Conservation (phyloP, 176 grass and related monocot species). For the Dactylis glomerata region DNA sequence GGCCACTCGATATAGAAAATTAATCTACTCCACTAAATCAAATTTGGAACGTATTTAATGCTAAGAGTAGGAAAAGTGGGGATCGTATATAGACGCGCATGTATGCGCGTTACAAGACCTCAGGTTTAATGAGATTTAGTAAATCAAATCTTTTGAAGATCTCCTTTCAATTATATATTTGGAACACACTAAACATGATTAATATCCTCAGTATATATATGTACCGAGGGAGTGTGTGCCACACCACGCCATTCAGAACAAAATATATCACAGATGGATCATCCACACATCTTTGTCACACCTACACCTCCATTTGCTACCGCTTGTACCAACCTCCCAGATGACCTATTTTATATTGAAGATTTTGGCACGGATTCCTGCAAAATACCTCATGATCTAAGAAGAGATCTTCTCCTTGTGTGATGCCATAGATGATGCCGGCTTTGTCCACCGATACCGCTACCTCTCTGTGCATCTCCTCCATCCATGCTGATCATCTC, state of each 20-base stretch:
- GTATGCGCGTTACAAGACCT: background rate
- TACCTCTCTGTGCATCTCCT: too few relatives aligned
- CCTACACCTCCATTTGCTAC: background rate
- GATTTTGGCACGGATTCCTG: background rate
- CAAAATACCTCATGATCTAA: too few relatives aligned
- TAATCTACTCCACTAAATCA: too few relatives aligned
- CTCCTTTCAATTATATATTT: background rate
- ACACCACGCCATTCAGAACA: background rate
- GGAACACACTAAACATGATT: background rate
- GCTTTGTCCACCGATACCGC: too few relatives aligned
- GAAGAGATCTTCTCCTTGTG: too few relatives aligned
- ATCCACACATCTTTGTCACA: background rate
- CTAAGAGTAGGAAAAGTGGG: too few relatives aligned
- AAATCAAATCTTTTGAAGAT: background rate
- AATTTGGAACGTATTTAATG: too few relatives aligned
- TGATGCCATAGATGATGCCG: too few relatives aligned
- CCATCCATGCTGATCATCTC: background rate
- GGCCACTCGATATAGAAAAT: too few relatives aligned
- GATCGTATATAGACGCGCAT: background rate
- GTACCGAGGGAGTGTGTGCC: background rate
- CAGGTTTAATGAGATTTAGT: background rate
- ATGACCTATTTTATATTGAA: background rate
- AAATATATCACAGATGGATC: background rate
- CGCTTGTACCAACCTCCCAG: background rate
- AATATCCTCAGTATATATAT: background rate